Conservation (phyloP, 768 basidiomycete species). For the Chalciporus chontae region DNA sequence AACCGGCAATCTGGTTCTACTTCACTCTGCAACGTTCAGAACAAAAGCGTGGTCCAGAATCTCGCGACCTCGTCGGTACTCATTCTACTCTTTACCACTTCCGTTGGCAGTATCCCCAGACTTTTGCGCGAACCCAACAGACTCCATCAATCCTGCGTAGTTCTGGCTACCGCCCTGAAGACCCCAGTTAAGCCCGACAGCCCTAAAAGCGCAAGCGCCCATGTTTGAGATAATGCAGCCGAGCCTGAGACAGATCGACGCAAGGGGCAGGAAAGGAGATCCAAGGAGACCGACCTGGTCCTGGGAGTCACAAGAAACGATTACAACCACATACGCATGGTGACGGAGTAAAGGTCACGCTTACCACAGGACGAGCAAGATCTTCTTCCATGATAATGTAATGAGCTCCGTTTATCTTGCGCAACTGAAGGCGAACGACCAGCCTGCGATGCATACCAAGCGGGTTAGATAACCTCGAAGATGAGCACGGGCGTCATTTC, state of each 20-base stretch:
- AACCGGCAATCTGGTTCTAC: too few relatives aligned
- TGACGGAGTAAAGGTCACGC: neutral
- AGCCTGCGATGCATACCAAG: slow-evolving; percentile 32
- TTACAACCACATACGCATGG: neutral
- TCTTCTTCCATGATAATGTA: slow-evolving; percentile 58
- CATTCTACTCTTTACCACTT: slow-evolving; percentile 11
- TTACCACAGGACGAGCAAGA: slow-evolving; percentile 53
- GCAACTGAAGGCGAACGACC: slow-evolving; percentile 49
- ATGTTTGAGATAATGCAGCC: slow-evolving; percentile 23
- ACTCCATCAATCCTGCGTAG: slow-evolving; percentile 21
- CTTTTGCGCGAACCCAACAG: slow-evolving; percentile 11
- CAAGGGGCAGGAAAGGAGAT: slow-evolving; percentile 20
- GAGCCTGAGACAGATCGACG: slow-evolving; percentile 10
- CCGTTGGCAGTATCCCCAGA: slow-evolving; percentile 7
- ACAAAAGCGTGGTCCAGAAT: too few relatives aligned
- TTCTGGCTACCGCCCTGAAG: slow-evolving; percentile 14
- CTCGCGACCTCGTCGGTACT: neutral
- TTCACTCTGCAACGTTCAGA: too few relatives aligned
- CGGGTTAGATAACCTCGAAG: neutral
- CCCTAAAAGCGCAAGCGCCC: slow-evolving; percentile 19
- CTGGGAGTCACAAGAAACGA: slow-evolving; percentile 3
- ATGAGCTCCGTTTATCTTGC: slow-evolving; percentile 36
- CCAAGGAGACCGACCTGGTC: slow-evolving; percentile 21
- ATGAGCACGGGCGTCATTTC: neutral
- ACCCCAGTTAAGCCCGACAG: slow-evolving; percentile 20